phyloP scores from a whole-genome alignment of 2,329 filamentous ascomycete genomes.

The Massarina eburnea region DNA sequence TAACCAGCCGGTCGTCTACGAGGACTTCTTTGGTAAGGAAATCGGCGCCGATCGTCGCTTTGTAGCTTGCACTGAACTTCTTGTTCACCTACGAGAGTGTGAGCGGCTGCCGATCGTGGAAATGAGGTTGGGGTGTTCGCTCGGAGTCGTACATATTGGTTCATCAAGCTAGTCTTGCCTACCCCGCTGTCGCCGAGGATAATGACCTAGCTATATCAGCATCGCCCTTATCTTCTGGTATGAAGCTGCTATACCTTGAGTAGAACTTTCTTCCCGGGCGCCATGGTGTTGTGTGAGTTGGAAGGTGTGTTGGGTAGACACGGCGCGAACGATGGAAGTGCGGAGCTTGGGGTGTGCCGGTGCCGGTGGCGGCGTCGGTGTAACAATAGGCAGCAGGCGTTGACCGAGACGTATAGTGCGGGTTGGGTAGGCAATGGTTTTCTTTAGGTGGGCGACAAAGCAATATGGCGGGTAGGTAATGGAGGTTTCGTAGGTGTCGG shows the following conservation, averaged over 20 bases:
- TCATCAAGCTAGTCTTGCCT: constrained; percentile 99
- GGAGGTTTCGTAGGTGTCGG: too few species aligned
- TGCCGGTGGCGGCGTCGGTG: not conserved
- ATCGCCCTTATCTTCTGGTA: not conserved
- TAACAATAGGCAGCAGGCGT: not conserved
- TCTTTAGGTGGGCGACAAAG: not conserved
- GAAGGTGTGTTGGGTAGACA: constrained; percentile 8
- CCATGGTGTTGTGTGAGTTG: constrained; percentile 26
- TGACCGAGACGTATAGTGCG: not conserved
- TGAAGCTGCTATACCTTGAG: constrained; percentile 66
- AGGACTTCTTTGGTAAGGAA: constrained; percentile 98
- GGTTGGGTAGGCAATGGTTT: not conserved
- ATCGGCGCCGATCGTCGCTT: constrained; percentile 97
- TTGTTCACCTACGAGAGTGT: constrained; percentile 83
- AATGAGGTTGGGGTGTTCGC: not conserved
- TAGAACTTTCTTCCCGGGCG: constrained; percentile 74
- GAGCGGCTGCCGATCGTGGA: too few species aligned
- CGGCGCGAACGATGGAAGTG: constrained; percentile 11
- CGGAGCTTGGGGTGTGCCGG: constrained; percentile 1
- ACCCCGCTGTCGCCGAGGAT: constrained; percentile 99
- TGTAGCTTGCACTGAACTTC: constrained; percentile 99
- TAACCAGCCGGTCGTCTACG: constrained; percentile 95
- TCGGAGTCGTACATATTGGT: constrained; percentile 87
- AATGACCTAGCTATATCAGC: constrained; percentile 70
- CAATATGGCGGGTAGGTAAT: not conserved